phyloP scores from a whole-genome alignment of 306 rosid genomes.

The Alnus rubra region DNA sequence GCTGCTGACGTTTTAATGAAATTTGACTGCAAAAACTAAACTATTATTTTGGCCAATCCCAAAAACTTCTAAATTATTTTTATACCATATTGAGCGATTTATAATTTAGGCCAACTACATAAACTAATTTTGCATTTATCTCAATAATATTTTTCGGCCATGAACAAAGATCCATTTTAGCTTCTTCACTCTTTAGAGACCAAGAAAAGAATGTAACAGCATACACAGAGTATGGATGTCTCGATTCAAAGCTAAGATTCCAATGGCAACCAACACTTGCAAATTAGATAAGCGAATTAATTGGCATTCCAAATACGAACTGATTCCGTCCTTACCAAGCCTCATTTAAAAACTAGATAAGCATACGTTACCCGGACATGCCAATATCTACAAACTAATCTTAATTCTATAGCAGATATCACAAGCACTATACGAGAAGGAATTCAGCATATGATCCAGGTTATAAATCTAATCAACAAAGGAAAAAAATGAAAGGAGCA shows the following conservation, averaged over 20 bases:
- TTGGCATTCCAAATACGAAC: background rate
- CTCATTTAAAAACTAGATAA: background rate
- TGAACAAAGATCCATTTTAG: too few relatives aligned
- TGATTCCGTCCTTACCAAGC: background rate
- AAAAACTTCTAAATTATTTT: too few relatives aligned
- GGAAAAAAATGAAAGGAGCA: too few relatives aligned
- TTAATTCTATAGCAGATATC: background rate
- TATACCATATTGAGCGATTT: too few relatives aligned
- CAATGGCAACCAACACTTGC: background rate
- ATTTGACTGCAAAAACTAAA: too few relatives aligned
- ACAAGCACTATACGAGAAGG: background rate
- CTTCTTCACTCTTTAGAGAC: background rate
- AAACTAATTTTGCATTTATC: too few relatives aligned
- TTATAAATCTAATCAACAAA: background rate
- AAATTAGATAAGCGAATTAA: background rate
- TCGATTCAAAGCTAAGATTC: background rate
- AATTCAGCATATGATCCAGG: background rate
- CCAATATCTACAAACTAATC: background rate
- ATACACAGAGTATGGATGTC: background rate
- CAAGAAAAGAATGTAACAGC: background rate
- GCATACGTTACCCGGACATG: background rate
- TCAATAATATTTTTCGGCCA: too few relatives aligned
- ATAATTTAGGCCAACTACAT: too few relatives aligned
- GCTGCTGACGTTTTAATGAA: too few relatives aligned
- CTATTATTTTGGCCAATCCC: too few relatives aligned